These are phyloP conservation scores for Trametes cingulata DNA, from an alignment of 768 basidiomycete species.

Conservation along the genomic window DNA sequence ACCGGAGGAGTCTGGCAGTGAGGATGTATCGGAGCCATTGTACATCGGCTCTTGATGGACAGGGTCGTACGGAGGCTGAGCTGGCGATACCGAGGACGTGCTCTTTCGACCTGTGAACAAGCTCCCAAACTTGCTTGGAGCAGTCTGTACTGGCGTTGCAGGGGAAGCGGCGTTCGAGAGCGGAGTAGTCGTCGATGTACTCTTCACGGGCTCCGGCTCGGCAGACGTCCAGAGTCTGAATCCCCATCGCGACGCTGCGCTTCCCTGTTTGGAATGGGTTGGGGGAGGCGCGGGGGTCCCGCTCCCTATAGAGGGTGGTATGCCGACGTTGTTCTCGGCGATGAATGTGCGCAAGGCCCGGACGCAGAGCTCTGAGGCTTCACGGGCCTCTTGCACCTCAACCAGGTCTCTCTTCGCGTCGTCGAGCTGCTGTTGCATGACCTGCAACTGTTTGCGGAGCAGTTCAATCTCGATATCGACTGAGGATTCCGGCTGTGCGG, in stretches of 20 bases:
- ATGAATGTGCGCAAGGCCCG: slow-evolving; percentile 83
- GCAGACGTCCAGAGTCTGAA: slow-evolving; percentile 64
- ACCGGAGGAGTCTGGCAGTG: slow-evolving; percentile 46
- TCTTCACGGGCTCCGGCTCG: slow-evolving; percentile 20
- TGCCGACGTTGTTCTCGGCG: slow-evolving; percentile 68
- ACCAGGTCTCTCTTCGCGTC: slow-evolving; percentile 64
- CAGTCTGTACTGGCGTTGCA: slow-evolving; percentile 32
- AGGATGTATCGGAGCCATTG: slow-evolving; percentile 60
- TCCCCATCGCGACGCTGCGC: slow-evolving; percentile 52
- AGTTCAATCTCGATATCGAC: slow-evolving; percentile 40
- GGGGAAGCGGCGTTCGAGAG: slow-evolving; percentile 25
- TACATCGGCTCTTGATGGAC: slow-evolving; percentile 42
- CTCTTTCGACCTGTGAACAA: slow-evolving; percentile 65
- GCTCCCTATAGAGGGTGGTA: slow-evolving; percentile 22
- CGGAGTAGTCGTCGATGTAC: slow-evolving; percentile 6
- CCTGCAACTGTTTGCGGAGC: slow-evolving; percentile 59
- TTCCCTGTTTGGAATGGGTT: slow-evolving; percentile 23
- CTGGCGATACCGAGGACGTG: slow-evolving; percentile 46
- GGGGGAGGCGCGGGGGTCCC: slow-evolving; percentile 19
- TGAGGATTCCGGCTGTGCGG: slow-evolving; percentile 39
- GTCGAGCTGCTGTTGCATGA: slow-evolving; percentile 60
- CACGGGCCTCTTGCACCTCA: slow-evolving; percentile 80
- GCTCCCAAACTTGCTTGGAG: slow-evolving; percentile 66
- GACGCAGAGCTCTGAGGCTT: slow-evolving; percentile 86
- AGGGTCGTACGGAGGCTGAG: slow-evolving; percentile 31